Evolutionary conservation across 176 grass and related monocot genomes (phyloP).

Genomic region (Aegilops speltoides): DNA sequence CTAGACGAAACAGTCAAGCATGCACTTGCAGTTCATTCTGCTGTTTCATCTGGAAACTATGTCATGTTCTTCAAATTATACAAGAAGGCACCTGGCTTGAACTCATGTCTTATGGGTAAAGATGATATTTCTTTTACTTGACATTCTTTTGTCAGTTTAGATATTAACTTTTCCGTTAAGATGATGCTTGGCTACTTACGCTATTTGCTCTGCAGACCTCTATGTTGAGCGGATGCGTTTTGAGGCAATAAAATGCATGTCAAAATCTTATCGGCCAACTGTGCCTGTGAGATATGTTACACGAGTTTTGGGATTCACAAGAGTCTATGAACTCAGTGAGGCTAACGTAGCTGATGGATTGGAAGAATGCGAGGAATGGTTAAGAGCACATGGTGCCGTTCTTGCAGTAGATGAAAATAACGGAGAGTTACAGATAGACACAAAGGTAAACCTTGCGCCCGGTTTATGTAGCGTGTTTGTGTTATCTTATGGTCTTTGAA

Average conservation of each 20-base stretch:
- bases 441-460: conserved; percentile 58
- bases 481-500: conserved; percentile 23
- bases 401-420: conserved; percentile 50
- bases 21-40: conserved; percentile 79
- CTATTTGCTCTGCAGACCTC: conserved; percentile 54
- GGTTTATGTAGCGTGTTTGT: background rate
- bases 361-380: conserved; percentile 91
- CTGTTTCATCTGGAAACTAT: conserved; percentile 86
- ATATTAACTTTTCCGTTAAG: conserved; percentile 9
- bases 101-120: conserved; percentile 91
- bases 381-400: conserved; percentile 82
- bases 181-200: background rate
- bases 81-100: conserved; percentile 72
- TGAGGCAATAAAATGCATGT: conserved; percentile 85
- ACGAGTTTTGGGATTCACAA: conserved; percentile 67
- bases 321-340: conserved; percentile 38
- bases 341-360: conserved; percentile 34
- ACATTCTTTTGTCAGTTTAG: background rate
- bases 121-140: background rate
- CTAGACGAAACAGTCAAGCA: conserved; percentile 73
- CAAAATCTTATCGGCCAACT: conserved; percentile 74
- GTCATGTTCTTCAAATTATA: conserved; percentile 91
- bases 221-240: conserved; percentile 82
- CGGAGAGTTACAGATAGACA: conserved; percentile 70
- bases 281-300: conserved; percentile 65